Base-by-base conservation (phyloP, 352 stramenopile species). In the Phytopythium ostracodes region DNA sequence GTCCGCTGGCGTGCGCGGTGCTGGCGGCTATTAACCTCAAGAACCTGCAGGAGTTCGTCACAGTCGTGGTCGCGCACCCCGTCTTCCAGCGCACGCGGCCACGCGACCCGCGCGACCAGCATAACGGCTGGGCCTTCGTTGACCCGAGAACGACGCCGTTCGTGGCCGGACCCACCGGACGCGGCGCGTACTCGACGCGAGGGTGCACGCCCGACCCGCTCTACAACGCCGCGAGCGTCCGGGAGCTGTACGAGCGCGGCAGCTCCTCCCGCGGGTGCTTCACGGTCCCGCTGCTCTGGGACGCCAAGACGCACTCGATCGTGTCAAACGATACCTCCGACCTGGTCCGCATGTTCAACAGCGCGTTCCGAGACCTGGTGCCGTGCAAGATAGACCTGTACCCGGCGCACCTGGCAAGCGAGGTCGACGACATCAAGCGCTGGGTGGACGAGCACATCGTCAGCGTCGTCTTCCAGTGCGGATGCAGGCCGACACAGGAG, bases 21-120 rank as follows among this genome's bases (percentile, higher is more conserved):
- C 60, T 96, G 4, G 77, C 88, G 12, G 75, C 90, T n/a, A 75
- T 84, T 49, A 72, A 82, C 11, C 64, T 98, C 43, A 98, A 98
- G 70, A 91, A 91, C 18, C 74, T 99, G 27, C 72, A 98, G 61
- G 78, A 98, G 64, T 75, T 89, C 47, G 88, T 98, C 65, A 82
- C 73, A 8, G 59, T 97, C n/a, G 89, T 87, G 17, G 77, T 96
- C 50, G 85, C 94, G 12, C 75, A 90, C 50, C 62, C 68, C 7
- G 57, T 79, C 20, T 68, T 67, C 49, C 64, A 71, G 44, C 57
- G 51, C 43, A 79, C 67, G 29, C 59, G 54, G 14, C 71, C 71
- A 0, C 51, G 71, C 25, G 71, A 79, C 42, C 46, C 56, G 17
- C 57, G 59, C 25, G 71, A 79, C 57, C 61, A 49, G 40, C 62